phyloP scores from a whole-genome alignment of 2,329 filamentous ascomycete genomes.

The Coniochaeta sp. region DNA sequence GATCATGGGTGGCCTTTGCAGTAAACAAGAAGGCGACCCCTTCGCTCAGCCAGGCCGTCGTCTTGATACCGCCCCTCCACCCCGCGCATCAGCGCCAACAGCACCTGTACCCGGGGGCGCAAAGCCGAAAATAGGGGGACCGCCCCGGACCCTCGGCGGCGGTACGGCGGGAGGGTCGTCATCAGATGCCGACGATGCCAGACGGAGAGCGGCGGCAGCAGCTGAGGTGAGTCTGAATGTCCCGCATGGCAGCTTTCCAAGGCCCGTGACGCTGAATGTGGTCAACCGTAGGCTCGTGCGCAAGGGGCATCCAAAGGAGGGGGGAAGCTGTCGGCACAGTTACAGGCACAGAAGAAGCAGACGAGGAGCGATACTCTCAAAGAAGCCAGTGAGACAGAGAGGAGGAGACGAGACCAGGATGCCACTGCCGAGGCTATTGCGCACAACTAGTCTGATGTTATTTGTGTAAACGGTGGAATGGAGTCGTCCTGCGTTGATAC shows the following conservation, averaged over 20 bases:
- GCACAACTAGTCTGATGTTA: slow-evolving; percentile 22
- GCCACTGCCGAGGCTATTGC: slow-evolving; percentile 18
- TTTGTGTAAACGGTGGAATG: not conserved
- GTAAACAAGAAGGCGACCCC: slow-evolving; percentile 60
- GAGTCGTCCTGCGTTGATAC: not conserved
- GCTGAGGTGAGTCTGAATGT: slow-evolving; percentile 64
- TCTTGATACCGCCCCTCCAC: slow-evolving; percentile 50
- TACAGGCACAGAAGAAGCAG: slow-evolving; percentile 70
- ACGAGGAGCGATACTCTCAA: slow-evolving; percentile 62
- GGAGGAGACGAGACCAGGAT: not conserved
- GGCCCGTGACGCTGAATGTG: not conserved
- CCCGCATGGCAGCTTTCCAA: not conserved
- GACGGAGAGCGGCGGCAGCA: slow-evolving; percentile 68
- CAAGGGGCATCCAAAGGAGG: slow-evolving; percentile 47
- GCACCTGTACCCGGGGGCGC: slow-evolving; percentile 40
- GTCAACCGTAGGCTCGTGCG: slow-evolving; percentile 8
- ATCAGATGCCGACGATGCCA: slow-evolving; percentile 47
- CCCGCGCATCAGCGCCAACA: slow-evolving; percentile 35
- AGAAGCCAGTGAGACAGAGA: slow-evolving; percentile 30
- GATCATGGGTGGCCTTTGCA: slow-evolving; percentile 81
- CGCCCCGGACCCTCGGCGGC: slow-evolving; percentile 58
- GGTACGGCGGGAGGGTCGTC: slow-evolving; percentile 11
- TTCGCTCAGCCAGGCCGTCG: slow-evolving; percentile 68
- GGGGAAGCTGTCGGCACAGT: slow-evolving; percentile 62
- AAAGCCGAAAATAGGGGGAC: slow-evolving; percentile 42